Percentiles rank a stretch among this genome's conserved stretches.
These are phyloP conservation scores for Fusarium brevicatenulatum DNA, from an alignment of 2,329 filamentous ascomycete genomes.

Conservation along the genomic window DNA sequence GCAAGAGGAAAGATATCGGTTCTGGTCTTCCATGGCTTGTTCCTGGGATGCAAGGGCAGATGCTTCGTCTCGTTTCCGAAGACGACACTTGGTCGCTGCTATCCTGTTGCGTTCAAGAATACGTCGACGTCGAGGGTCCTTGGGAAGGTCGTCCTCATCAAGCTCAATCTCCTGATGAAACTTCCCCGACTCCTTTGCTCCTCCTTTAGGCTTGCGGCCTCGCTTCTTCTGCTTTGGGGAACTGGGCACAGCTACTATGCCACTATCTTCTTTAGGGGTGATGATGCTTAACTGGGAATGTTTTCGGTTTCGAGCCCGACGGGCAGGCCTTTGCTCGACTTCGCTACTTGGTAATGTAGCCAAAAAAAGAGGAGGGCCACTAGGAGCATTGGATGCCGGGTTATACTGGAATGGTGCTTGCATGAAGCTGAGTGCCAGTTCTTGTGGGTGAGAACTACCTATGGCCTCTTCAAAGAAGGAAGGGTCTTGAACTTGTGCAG, in stretches of 20 bases:
- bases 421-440: slow-evolving; percentile 31
- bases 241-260: neutral
- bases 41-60: slow-evolving; percentile 45
- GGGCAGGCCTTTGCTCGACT: slow-evolving; percentile 20
- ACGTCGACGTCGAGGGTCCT: slow-evolving; percentile 39
- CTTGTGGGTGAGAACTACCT: slow-evolving; percentile 31
- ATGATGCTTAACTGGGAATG: slow-evolving; percentile 22
- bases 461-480: slow-evolving; percentile 45
- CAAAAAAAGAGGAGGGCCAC: slow-evolving; percentile 2
- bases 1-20: slow-evolving; percentile 44
- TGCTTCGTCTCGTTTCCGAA: slow-evolving; percentile 46
- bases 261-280: slow-evolving; percentile 12
- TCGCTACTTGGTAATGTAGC: slow-evolving; percentile 20
- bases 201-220: slow-evolving; percentile 42
- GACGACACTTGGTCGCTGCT: slow-evolving; percentile 48
- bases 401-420: slow-evolving; percentile 30
- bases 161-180: slow-evolving; percentile 22
- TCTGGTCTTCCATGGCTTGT: slow-evolving; percentile 45
- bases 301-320: slow-evolving; percentile 13
- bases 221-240: slow-evolving; percentile 39
- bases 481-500: slow-evolving; percentile 32
- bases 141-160: slow-evolving; percentile 38
- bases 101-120: slow-evolving; percentile 48
- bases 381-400: neutral
- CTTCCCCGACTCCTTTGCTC: slow-evolving; percentile 20